phyloP scores from a whole-genome alignment of 768 basidiomycete species.

The Pleurotus tuoliensis region DNA sequence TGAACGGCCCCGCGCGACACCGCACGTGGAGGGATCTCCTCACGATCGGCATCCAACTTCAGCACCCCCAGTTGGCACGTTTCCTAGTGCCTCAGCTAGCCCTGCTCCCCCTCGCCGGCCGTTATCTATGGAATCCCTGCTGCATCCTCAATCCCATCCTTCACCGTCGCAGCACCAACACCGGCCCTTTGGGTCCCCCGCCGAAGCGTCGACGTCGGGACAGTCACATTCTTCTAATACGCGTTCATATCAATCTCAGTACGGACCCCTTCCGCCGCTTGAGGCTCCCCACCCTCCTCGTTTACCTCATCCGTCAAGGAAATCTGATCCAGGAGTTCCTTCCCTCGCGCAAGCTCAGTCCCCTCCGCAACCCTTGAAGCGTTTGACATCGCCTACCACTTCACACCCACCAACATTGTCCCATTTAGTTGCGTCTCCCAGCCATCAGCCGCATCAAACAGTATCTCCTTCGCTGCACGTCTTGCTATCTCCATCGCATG shows the following conservation, averaged over 20 bases:
- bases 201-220: neutral
- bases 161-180: neutral
- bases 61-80: neutral
- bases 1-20: neutral
- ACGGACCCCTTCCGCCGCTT: neutral
- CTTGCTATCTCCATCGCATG: conserved; percentile 3
- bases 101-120: neutral
- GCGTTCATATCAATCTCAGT: neutral
- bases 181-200: neutral
- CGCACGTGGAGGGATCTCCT: neutral
- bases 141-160: neutral
- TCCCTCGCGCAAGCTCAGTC: neutral
- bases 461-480: conserved; percentile 3
- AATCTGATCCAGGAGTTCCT: conserved; percentile 2
- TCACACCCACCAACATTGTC: conserved; percentile 3
- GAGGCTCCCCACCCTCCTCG: neutral
- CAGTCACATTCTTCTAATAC: neutral
- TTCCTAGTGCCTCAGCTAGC: neutral
- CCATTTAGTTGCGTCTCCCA: neutral
- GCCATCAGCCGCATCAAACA: neutral
- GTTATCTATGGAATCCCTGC: conserved; percentile 4
- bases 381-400: neutral
- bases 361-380: neutral
- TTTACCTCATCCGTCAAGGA: neutral
- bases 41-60: neutral